Evolutionary conservation across 2,329 filamentous ascomycete species (phyloP), one percentile per base, ranked within the genome.

Genomic region (Penicillium hesseltinei): DNA sequence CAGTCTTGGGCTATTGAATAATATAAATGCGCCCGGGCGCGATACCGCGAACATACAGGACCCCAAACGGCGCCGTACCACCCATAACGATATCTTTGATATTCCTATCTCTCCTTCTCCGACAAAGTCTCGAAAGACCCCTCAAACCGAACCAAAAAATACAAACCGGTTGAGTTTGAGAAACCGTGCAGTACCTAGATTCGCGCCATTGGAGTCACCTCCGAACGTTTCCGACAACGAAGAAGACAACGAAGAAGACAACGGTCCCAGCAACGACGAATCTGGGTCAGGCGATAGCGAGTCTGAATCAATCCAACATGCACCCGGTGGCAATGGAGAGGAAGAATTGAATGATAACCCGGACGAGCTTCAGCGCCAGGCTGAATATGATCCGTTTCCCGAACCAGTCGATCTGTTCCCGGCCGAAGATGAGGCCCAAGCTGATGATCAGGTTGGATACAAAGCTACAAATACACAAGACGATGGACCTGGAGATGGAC

Each of bases 1-100:
- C 15, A 27, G 50, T 13, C 43, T 66, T 39, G 57, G 60, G 36
- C 31, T 42, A 13, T 36, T 65, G 29, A 60, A 58, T 46, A 44
- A 27, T 11, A 25, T 44, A 15, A 48, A 40, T 13, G 13, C 45
- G 6, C 11, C 15, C 21, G 25, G 27, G 29, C 39, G 8, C 21
- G 38, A 46, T 7, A 11, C n/a, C 8, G 21, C 19, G 11, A 46
- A 31, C 38, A 21, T 21, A 52, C 21, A 15, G 15, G 25, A 53
- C 8, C 29, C 36, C 11, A 56, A 46, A 39, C 46, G 54, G 38
- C 53, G 50, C 29, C 50, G 57, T 42, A 54, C 57, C 9, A 52
- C 48, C 5, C 29, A 45, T 40, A 23, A 40, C n/a, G 21, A 45
- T n/a, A 9, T 60, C 29, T 59, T 48, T 21, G 59, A 62, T 23